A percentile compares a stretch with the other conserved stretches of the same genome.
phyloP scores from a whole-genome alignment of 768 basidiomycete genomes.

The Austroboletus festivus region DNA sequence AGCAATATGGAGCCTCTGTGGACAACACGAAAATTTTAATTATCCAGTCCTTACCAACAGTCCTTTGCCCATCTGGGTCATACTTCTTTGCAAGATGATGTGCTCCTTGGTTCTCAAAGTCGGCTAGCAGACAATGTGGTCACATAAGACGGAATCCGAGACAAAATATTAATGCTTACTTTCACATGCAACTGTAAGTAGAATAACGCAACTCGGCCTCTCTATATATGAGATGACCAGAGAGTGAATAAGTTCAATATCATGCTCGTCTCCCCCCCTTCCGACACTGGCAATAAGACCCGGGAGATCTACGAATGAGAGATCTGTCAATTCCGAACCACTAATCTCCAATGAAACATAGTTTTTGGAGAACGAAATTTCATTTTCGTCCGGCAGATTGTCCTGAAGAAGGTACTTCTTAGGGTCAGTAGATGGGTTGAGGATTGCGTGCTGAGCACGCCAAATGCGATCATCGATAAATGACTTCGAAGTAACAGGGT shows the following conservation, averaged over 20 bases:
- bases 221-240: slow-evolving; percentile 60
- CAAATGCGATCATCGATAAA: slow-evolving; percentile 65
- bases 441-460: slow-evolving; percentile 61
- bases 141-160: slow-evolving; percentile 18
- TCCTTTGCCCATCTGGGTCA: slow-evolving; percentile 63
- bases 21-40: background rate
- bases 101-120: slow-evolving; percentile 78
- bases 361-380: slow-evolving; percentile 49
- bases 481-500: slow-evolving; percentile 45
- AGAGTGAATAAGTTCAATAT: slow-evolving; percentile 59
- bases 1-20: background rate
- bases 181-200: slow-evolving; percentile 56
- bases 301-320: slow-evolving; percentile 65
- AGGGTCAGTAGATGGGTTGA: slow-evolving; percentile 46
- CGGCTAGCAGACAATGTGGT: slow-evolving; percentile 48
- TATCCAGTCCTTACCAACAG: slow-evolving; percentile 50
- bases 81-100: slow-evolving; percentile 57
- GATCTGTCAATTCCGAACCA: slow-evolving; percentile 56
- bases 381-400: slow-evolving; percentile 8
- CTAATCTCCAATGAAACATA: slow-evolving; percentile 58
- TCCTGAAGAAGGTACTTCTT: slow-evolving; percentile 15
- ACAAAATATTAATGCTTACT: slow-evolving; percentile 12
- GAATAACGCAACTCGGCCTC: slow-evolving; percentile 65
- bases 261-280: slow-evolving; percentile 44
- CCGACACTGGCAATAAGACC: slow-evolving; percentile 61